Evolutionary conservation across 2,329 filamentous ascomycete genomes (phyloP).

Genomic region (Apiospora phragmitis): DNA sequence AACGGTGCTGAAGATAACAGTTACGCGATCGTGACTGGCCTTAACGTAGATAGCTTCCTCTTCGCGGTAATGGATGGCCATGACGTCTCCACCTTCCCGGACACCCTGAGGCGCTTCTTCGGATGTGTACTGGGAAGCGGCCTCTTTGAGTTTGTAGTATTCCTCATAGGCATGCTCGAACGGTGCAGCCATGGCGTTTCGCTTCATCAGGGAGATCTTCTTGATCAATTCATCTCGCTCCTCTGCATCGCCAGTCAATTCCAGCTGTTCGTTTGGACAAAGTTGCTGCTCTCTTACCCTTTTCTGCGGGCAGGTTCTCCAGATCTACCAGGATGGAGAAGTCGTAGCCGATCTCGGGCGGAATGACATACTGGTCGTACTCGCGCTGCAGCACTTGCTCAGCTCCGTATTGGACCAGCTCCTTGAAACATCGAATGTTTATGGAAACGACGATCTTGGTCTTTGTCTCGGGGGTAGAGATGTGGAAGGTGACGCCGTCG

Average conservation of each 20-base stretch:
- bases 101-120: slow-evolving; percentile 93
- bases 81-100: slow-evolving; percentile 85
- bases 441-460: slow-evolving; percentile 93
- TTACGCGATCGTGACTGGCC: slow-evolving; percentile 94
- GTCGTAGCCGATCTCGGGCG: slow-evolving; percentile 88
- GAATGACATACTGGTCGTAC: slow-evolving; percentile 88
- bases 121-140: slow-evolving; percentile 87
- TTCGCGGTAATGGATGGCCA: slow-evolving; percentile 97
- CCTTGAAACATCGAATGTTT: slow-evolving; percentile 90
- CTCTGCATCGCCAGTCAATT: slow-evolving; percentile 50
- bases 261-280: background rate
- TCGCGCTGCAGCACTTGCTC: slow-evolving; percentile 89
- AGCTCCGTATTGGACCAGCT: slow-evolving; percentile 91
- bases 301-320: slow-evolving; percentile 78
- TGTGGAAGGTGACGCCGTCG: slow-evolving; percentile 97
- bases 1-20: slow-evolving; percentile 97
- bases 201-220: slow-evolving; percentile 89
- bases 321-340: slow-evolving; percentile 92
- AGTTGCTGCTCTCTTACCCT: slow-evolving; percentile 52
- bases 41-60: slow-evolving; percentile 99
- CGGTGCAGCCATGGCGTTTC: slow-evolving; percentile 97
- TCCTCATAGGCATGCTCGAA: slow-evolving; percentile 97
- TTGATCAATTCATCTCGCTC: slow-evolving; percentile 82
- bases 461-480: slow-evolving; percentile 93
- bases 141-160: slow-evolving; percentile 81